Evolutionary conservation across 1,284 basidiomycete species (phyloP).

Genomic region (Trichosporon sp.): DNA sequence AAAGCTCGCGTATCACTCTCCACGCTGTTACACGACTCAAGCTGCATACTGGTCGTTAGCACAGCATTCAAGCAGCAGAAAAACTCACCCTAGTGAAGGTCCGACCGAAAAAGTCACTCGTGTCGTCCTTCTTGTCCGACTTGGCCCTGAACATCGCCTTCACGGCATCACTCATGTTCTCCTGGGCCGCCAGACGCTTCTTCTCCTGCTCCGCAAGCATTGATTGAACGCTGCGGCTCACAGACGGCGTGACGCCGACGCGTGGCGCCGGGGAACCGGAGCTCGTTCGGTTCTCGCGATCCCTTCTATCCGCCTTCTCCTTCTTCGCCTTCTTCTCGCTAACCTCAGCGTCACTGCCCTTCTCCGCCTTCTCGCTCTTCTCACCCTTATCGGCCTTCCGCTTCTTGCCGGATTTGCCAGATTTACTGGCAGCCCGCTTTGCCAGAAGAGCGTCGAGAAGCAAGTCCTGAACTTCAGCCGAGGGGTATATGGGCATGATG

Average conservation of each 20-base stretch:
- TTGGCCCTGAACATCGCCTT: slow-evolving; percentile 46
- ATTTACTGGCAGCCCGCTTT: slow-evolving; percentile 36
- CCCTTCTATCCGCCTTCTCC: slow-evolving; percentile 13
- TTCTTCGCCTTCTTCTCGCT: slow-evolving; percentile 8
- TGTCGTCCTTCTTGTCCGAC: slow-evolving; percentile 26
- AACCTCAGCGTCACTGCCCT: neutral
- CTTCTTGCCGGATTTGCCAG: slow-evolving; percentile 35
- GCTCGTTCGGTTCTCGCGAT: slow-evolving; percentile 15
- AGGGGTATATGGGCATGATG: slow-evolving; percentile 42
- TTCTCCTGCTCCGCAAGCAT: slow-evolving; percentile 47
- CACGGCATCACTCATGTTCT: slow-evolving; percentile 48
- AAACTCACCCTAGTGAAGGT: slow-evolving; percentile 46
- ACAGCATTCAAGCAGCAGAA: neutral
- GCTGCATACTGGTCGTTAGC: slow-evolving; percentile 19
- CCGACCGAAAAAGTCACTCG: slow-evolving; percentile 47
- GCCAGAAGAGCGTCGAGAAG: slow-evolving; percentile 37
- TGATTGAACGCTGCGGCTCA: slow-evolving; percentile 34
- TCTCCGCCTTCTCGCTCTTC: slow-evolving; percentile 8
- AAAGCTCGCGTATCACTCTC: neutral
- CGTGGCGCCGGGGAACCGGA: slow-evolving; percentile 6
- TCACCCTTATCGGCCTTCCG: slow-evolving; percentile 34
- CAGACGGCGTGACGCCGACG: slow-evolving; percentile 1
- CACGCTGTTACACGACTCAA: slow-evolving; percentile 2
- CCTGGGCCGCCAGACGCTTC: slow-evolving; percentile 40
- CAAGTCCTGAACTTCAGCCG: slow-evolving; percentile 36